Base-by-base conservation (phyloP, 306 rosid genomes). In the Medicago lupulina region DNA sequence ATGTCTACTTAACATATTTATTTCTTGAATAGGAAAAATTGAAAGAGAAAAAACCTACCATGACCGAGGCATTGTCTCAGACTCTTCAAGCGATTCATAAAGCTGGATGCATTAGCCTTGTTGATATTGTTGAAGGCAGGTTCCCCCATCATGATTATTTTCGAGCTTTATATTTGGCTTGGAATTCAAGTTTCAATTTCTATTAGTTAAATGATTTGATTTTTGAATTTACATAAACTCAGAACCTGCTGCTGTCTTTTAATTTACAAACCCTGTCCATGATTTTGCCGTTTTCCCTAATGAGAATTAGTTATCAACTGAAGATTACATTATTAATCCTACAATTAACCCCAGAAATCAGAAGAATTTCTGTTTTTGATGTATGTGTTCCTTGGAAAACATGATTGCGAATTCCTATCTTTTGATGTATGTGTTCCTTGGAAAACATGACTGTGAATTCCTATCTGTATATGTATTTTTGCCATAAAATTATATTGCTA, bases 11-110 rank as follows among this genome's bases (percentile, higher is more conserved):
- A 74, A 83, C 68, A n/a, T 50, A 71, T 77, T 67, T 63, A 14
- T 80, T 82, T 60, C 18, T 65, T 79, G 34, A 43, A 58, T 76
- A 96, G 99, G 99, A 96, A 89, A 96, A 96, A 89, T 69, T 96
- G 86, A 96, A 96, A 85, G 99, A 96, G 85, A 96, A 96, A 80
- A 96, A 96, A 73, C 99, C 99, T 67, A 67, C 97, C 25, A 44
- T 81, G 87, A 16, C 73, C 0, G 99, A 96, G 79, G 80, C 98
- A 31, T 85, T 96, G 73, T 76, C 78, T 15, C 99, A 90, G 80
- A 89, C 98, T 82, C 99, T 96, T 76, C 98, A 96, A 86, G 91
- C 96, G 34, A 89, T 92, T 83, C 86, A 96, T 76, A 88, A 84
- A 69, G 97, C 99, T 87, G 99, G 99, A 60, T 92, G 99, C 80